Base-by-base conservation (phyloP, 2,329 filamentous ascomycete species). In the Pseudocercospora pini-densiflorae region DNA sequence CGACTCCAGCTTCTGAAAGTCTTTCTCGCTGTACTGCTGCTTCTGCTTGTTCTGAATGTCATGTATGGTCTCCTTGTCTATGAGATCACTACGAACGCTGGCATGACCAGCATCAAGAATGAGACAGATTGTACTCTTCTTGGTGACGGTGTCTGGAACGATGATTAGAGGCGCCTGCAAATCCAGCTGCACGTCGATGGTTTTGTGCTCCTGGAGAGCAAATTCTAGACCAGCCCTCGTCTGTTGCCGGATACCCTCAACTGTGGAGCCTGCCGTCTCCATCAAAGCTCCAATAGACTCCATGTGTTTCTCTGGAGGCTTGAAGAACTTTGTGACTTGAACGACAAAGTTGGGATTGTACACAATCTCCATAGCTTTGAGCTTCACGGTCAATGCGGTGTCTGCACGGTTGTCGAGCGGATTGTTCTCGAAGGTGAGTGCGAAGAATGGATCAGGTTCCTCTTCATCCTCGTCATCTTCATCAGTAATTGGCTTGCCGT, bases 71-170 rank as follows among this genome's bases (percentile, higher is more conserved):
- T 90, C 87, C 75, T 95, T 91, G 74, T 98, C 94, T 16, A 97
- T 94, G 21, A 99, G 83, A 76, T 99, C 91, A 77, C 95, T 98
- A 76, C 91, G 93, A 70, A 99, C 91, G 74, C 93, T 95, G 66
- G 95, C 93, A 76, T 98, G 95, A 84, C 95, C 95, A 47, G 95
- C 95, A 81, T 99, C 95, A 1, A 99, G 81, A 71, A 99, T 97
- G 67, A 99, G 84, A 75, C 95, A 99, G 4, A 93, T 91, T 0
- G 92, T 93, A 68, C 88, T 90, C 74, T 90, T 85, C 23, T 89
- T 87, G 0, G 90, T 94, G 65, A 99, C 95, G 74, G 91, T 97
- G 76, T 98, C 93, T 0, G 95, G 95, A 9, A 99, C 88, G 70
- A 99, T 98, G 71, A 99, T 96, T 1, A 99, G 87, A 40, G 95